Base-by-base conservation (phyloP, 148 eudicot genomes). In the Fagopyrum homotropicum region DNA sequence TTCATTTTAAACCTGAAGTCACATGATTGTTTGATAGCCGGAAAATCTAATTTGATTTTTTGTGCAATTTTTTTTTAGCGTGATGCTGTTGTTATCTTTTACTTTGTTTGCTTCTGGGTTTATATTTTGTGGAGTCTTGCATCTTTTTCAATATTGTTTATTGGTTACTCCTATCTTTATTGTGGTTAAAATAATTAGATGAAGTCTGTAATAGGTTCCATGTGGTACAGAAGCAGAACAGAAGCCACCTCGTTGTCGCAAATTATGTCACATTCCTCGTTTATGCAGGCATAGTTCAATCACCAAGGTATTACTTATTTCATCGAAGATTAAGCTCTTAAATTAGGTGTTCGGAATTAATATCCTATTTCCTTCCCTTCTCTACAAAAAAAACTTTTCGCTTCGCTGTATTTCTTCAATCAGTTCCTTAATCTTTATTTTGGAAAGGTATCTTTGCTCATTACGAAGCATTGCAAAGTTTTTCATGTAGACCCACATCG, bases 211-310 rank as follows among this genome's bases (percentile, higher is more conserved):
- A 80, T 88, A 95, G 98, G 98, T 95, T 75, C 98, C 97, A 77
- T 95, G 98, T 83, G 98, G 98, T 76, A 89, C 92, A 64, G 98
- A 95, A 84, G 84, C 74, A 68, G 91, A 86, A 48, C 98, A 95
- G 79, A 92, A 89, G 78, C 98, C 98, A 56, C 98, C 98, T 66
- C 94, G 83, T 79, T 95, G 98, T 79, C 89, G 83, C 43, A 92
- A 95, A 86, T 85, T 72, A 72, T 95, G 98, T 80, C 80, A 51
- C 66, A 72, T 92, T 78, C 75, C 79, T 77, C 91, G 91, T 72
- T 81, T 95, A 54, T 95, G 98, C 84, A 89, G 90, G 82, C 98
- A 95, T 79, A 80, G 69, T 22, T 57, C 89, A 44, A 88, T 4
- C 78, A 76, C 76, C 76, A 95, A 95, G 98, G 98, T 94, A 75